Base-by-base conservation (phyloP, 2,329 filamentous ascomycete genomes). In the Aspergillus sp. region DNA sequence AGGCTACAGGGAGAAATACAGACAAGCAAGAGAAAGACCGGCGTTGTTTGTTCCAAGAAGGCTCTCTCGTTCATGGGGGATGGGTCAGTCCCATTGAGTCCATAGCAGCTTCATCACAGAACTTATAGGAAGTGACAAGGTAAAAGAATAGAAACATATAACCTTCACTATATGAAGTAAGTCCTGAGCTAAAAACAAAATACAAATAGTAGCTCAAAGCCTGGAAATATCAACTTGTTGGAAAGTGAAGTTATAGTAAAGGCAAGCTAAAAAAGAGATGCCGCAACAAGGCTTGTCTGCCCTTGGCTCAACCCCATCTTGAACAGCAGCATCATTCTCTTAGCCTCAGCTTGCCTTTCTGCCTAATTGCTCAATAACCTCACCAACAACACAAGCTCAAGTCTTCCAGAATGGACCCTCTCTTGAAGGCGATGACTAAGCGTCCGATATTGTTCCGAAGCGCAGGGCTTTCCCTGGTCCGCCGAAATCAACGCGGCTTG, bases 401-500 rank as follows among this genome's bases (percentile, higher is more conserved):
- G 13, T 15, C 9, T 11, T 38, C 34, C 8, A 38, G 9, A 38
- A 38, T 34, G 3, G 6, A 8, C 15, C 4, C 34, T 41, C 11
- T 41, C 34, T 13, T 41, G 11, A 15, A 15, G 34, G 9, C 13
- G 30, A 19, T 54, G 54, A 57, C 54, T 57, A 57, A 57, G 34
- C 47, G 7, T 57, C 55, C 55, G 53, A 45, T 58, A 19, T 57
- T 54, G 43, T 47, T 9, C 54, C 57, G 51, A 56, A 55, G 19
- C 28, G 17, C 28, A 31, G 34, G 61, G 38, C 43, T 53, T 57
- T 50, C 55, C 59, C 50, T 59, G 57, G 60, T 43, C 57, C 55
- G 48, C 53, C 19, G 50, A 60, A 56, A 56, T 41, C 46, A 56
- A 41, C 41, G 45, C 34, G 54, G 49, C 54, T 64, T 60, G 59